Evolutionary conservation across 2,329 filamentous ascomycete species (phyloP).

Genomic region (Ustulina deusta): DNA sequence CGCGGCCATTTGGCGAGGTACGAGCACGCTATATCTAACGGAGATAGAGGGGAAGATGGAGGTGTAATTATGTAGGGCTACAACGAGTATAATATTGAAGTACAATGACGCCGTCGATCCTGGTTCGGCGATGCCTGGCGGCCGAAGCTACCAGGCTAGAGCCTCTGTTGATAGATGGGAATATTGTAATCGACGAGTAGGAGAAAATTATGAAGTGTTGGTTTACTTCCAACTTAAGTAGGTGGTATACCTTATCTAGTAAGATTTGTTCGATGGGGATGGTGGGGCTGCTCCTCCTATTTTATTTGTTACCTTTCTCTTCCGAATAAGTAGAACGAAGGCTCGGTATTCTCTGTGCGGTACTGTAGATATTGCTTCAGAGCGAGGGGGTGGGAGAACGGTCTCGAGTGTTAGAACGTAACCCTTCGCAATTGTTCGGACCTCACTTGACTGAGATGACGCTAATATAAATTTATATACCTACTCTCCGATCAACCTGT

Average conservation of each 20-base stretch:
- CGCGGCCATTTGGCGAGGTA: constrained; percentile 39
- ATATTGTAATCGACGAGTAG: not conserved
- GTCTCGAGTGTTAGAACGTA: no score
- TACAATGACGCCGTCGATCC: not conserved
- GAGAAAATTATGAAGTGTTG: not conserved
- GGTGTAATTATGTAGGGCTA: not conserved
- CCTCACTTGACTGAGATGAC: not conserved
- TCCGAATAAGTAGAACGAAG: not conserved
- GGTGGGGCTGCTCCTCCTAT: constrained; percentile 22
- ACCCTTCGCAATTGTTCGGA: not conserved
- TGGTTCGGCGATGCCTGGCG: constrained; percentile 13
- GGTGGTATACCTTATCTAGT: no score
- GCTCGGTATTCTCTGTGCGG: not conserved
- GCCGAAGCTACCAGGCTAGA: constrained; percentile 22
- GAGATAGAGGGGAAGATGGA: not conserved
- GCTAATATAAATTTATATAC: not conserved
- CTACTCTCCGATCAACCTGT: not conserved
- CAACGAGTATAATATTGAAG: not conserved
- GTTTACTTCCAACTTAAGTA: no score
- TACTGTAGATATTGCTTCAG: not conserved
- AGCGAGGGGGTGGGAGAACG: not conserved
- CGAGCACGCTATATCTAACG: no score
- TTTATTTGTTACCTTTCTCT: not conserved
- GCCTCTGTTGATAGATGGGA: not conserved
- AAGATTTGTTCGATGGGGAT: constrained; percentile 19